Evolutionary conservation across 495 filamentous ascomycete species (phyloP), one percentile per base, ranked within the genome.

Genomic region (Penicillium arizonense): DNA sequence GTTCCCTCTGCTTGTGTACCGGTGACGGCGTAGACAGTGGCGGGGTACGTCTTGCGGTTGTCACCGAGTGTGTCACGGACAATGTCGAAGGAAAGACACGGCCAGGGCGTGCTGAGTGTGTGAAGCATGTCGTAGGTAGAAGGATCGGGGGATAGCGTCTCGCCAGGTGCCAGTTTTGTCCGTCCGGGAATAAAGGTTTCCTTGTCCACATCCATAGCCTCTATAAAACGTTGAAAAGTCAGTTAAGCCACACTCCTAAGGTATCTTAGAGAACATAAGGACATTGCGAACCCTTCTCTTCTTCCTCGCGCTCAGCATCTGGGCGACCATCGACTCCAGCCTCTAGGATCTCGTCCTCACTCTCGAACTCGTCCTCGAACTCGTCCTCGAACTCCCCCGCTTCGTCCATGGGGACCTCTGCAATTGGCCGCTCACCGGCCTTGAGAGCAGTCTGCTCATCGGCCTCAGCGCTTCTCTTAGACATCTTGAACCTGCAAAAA

Each of bases 61-160:
- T 96, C 89, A 33, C 94, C 94, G 18, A 98, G 76, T n/a, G 78
- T 74, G 72, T 98, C 94, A 63, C 78, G 86, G 26, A 98, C 71
- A 56, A 97, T 90, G 63, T 97, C 93, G 69, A 96, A 96, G 10
- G 92, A 96, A 8, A 98, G 82, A 59, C 94, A 98, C 5, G 94
- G 94, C 94, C 94, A 98, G 0, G 90, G 88, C 13, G 91, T 87
- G 68, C 86, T 92, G 39, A 97, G 78, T 39, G 84, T 88, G 75
- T 98, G 94, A 30, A 97, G 84, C 91, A 98, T 94, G 61, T 96
- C 84, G 73, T 98, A 98, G 2, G 94, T 91, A 6, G 87, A 90
- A 34, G 87, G 76, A 70, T 98, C 94, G 12, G 94, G 92, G 10
- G 90, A 81, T 24, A 98, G 79, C 8, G 89, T 94, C 76, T 98